These are phyloP conservation scores for Colletotrichum tamarilloi DNA, from an alignment of 2,329 filamentous ascomycete species.

Conservation along the genomic window DNA sequence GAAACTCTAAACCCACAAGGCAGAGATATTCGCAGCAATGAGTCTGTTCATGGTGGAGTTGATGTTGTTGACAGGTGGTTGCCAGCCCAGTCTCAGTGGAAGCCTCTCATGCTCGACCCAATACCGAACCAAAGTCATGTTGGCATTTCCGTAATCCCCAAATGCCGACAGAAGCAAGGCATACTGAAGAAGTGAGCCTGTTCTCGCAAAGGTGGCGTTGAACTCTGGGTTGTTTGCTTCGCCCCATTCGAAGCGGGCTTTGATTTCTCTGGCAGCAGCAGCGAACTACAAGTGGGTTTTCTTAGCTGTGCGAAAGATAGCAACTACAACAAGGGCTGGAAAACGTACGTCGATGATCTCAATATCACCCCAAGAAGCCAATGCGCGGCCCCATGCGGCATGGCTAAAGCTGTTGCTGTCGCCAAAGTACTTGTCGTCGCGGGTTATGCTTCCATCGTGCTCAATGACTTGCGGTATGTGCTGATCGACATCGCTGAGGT, in stretches of 20 bases:
- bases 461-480: slow-evolving; percentile 44
- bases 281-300: slow-evolving; percentile 24
- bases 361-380: slow-evolving; percentile 18
- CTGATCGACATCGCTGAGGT: slow-evolving; percentile 42
- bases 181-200: slow-evolving; percentile 9
- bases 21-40: slow-evolving; percentile 5
- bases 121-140: slow-evolving; percentile 5
- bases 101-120: slow-evolving; percentile 22
- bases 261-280: slow-evolving; percentile 41
- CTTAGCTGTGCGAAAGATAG: neutral
- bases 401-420: slow-evolving; percentile 44
- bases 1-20: neutral
- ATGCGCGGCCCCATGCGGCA: slow-evolving; percentile 39
- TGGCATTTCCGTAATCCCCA: neutral
- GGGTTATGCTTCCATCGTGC: slow-evolving; percentile 45
- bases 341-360: slow-evolving; percentile 11
- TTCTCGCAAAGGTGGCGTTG: slow-evolving; percentile 24
- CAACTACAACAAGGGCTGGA: neutral
- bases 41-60: slow-evolving; percentile 11
- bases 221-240: slow-evolving; percentile 40
- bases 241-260: slow-evolving; percentile 39
- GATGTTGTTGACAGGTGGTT: neutral
- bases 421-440: slow-evolving; percentile 43
- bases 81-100: neutral
- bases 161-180: slow-evolving; percentile 2